Evolutionary conservation across 768 basidiomycete species (phyloP), one percentile per base, ranked within the genome.

Genomic region (Leucocoprinus leucothites): DNA sequence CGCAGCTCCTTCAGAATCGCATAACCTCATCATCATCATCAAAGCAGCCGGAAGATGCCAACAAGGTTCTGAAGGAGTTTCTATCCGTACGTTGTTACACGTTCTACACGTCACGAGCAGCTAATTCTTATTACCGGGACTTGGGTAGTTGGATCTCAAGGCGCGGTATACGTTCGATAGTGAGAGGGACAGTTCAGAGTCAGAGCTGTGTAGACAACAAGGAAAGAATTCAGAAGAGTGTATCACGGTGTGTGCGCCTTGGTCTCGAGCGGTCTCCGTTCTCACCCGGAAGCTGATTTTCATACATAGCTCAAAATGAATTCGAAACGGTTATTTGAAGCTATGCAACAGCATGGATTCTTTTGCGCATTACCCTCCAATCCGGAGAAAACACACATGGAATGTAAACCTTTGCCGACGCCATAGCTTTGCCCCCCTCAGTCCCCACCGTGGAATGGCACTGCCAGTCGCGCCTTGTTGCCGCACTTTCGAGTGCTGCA

Each of bases 301-400:
- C 9, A 48, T 14, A 47, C 14, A 18, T 58, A 89, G 85, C 63
- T 85, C 58, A 75, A 77, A 67, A 82, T 86, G 84, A 74, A 81
- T 52, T 79, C 85, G 9, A 87, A 77, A 58, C 69, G 75, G 56
- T 60, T 88, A 51, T 87, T 90, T 62, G 71, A 79, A 63, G 80
- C 85, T 38, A 90, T 91, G 87, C 87, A 89, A 86, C 75, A 78
- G 11, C 72, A 79, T 49, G 86, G 84, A 13, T 87, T 89, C 68
- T 89, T 81, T 67, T 89, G 85, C 64, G 78, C 82, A 1, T 66
- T 86, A 44, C 85, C 86, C 13, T 82, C 82, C 64, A 82, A 90
- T 63, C 87, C 85, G 6, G 65, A 71, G 51, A 77, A 74, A 66
- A 86, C 84, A 21, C 71, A 89, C 59, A 86, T 89, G 71, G 80